A percentile compares a stretch with the other conserved stretches of the same genome.
phyloP scores from a whole-genome alignment of 495 filamentous ascomycete species.

The Venustampulla echinocandica region DNA sequence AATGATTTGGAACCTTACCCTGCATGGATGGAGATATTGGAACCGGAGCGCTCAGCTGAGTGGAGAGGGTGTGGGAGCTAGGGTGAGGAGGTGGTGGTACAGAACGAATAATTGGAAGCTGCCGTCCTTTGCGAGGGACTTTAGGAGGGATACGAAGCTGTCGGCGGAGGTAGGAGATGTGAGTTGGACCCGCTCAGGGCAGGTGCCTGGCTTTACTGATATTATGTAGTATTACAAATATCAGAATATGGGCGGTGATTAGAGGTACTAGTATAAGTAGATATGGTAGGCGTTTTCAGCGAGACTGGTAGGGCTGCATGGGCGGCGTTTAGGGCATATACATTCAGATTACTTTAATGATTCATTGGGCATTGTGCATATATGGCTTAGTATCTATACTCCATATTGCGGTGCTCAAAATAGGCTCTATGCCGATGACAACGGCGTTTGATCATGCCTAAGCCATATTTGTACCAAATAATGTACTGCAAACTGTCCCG shows the following conservation, averaged over 20 bases:
- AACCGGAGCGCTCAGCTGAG: constrained; percentile 62
- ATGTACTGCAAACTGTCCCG: too few species aligned
- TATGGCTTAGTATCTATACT: too few species aligned
- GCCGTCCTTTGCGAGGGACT: constrained; percentile 24
- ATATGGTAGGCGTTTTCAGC: too few species aligned
- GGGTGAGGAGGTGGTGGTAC: constrained; percentile 82
- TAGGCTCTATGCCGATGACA: too few species aligned
- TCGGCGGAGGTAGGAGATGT: constrained; percentile 18
- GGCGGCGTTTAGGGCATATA: too few species aligned
- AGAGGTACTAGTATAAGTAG: too few species aligned
- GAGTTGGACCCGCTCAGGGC: constrained; percentile 8
- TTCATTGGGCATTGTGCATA: too few species aligned
- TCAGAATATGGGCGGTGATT: constrained; percentile 13
- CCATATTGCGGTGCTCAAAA: too few species aligned
- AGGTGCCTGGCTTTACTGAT: constrained; percentile 17
- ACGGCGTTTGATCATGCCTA: too few species aligned
- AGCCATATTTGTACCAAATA: too few species aligned
- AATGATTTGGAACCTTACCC: constrained; percentile 67
- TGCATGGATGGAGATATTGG: constrained; percentile 77
- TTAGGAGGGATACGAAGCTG: constrained; percentile 12
- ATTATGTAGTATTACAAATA: constrained; percentile 19
- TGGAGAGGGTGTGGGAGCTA: constrained; percentile 61
- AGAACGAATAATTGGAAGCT: constrained; percentile 79
- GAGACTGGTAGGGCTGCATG: too few species aligned
- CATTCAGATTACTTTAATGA: too few species aligned